Base-by-base conservation (phyloP, 768 basidiomycete species). In the Hortiboletus campestris region DNA sequence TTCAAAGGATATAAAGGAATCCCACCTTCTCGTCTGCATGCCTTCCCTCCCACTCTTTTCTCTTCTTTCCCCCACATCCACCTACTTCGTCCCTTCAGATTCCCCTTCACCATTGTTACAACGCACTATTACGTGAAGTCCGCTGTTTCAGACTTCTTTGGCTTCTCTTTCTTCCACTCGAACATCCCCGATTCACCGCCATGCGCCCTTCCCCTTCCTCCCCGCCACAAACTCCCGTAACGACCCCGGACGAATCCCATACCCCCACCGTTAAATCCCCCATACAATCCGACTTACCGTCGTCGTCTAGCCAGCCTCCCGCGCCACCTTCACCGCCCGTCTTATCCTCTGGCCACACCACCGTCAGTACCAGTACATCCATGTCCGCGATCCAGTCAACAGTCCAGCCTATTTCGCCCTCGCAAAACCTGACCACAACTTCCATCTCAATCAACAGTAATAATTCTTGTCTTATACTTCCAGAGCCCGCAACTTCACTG, bases 191-290 rank as follows among this genome's bases (percentile, higher is more conserved):
- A 70, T 66, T 59, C 66, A 39, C 65, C 60, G 28, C 55, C 57
- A 72, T 72, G 71, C 54, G 45, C 44, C 35, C 51, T 57, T 62
- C 63, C 46, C 32, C 58, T 54, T 68, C 63, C 58, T 59, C 60
- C 40, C 66, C 67, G 49, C 55, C 65, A 53, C 69, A 65, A 56
- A 45, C 62, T 47, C 56, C 61, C 62, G 60, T 62, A 39, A 60
- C 57, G 55, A 64, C 46, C 35, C 40, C 50, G 39, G 61, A 61
- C 55, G 53, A 56, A 55, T 49, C 49, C 14, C 40, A 48, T 41
- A 51, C 56, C 46, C 40, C 25, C 48, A 49, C 49, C 48, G 44
- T 55, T 56, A 45, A 46, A 49, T 60, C 56, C 28, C 39, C 57
- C 9, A 4, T 22, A 31, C 55, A 57, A 10, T 46, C 55, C 22